phyloP scores from a whole-genome alignment of 768 basidiomycete genomes.

The Phanerochaete sordida region DNA sequence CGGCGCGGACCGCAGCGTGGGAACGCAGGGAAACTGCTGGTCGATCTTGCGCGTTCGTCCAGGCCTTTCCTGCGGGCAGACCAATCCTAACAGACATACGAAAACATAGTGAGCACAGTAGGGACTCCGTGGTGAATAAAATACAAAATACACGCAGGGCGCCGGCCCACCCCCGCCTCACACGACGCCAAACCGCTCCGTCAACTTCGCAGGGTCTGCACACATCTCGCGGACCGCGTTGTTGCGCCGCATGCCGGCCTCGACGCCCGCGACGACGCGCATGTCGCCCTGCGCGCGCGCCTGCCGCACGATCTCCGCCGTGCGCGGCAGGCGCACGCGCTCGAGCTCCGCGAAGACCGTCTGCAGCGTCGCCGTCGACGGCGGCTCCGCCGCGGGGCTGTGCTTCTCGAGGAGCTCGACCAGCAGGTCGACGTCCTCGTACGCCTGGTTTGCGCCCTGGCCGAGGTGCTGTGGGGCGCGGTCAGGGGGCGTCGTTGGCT shows the following conservation, averaged over 20 bases:
- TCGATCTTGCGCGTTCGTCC: no score
- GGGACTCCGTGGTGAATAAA: no score
- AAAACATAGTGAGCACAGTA: no score
- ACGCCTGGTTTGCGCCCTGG: constrained; percentile 44
- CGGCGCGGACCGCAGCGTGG: no score
- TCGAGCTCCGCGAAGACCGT: constrained; percentile 34
- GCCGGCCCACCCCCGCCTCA: neutral
- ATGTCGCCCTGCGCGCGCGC: constrained; percentile 33
- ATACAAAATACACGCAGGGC: no score
- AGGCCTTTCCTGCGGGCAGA: no score
- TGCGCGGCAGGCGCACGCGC: constrained; percentile 30
- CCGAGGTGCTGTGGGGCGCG: constrained; percentile 35
- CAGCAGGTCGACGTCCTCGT: constrained; percentile 38
- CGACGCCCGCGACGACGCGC: constrained; percentile 31
- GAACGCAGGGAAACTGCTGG: no score
- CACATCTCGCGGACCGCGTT: constrained; percentile 18
- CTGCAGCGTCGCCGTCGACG: constrained; percentile 26
- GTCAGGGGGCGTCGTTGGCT: neutral
- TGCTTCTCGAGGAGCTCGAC: constrained; percentile 30
- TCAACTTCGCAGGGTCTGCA: constrained; percentile 1
- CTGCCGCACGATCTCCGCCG: constrained; percentile 30
- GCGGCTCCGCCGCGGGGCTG: constrained; percentile 25
- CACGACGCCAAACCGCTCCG: neutral
- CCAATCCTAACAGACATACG: no score
- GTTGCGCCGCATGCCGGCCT: constrained; percentile 29